These are phyloP conservation scores for Eucalyptus viminalis DNA, from an alignment of 345 rosid genomes.

Conservation along the genomic window DNA sequence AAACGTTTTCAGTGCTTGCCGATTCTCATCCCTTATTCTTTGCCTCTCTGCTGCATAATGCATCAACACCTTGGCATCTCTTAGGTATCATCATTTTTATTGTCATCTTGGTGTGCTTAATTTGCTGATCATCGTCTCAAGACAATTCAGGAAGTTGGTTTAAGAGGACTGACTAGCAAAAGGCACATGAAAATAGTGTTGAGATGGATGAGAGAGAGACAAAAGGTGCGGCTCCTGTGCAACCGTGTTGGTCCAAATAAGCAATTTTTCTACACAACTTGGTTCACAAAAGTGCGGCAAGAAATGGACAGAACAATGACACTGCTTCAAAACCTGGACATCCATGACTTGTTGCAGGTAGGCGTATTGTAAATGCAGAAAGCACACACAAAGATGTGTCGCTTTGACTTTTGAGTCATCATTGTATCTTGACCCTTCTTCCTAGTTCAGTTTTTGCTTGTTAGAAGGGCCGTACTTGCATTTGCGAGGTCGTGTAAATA, in stretches of 20 bases:
- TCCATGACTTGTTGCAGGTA: background rate
- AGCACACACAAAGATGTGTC: background rate
- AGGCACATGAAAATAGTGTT: conserved; percentile 39
- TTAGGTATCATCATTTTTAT: background rate
- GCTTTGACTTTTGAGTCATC: background rate
- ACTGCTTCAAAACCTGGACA: background rate
- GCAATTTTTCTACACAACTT: conserved; percentile 36
- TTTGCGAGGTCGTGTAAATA: background rate
- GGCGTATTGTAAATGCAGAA: background rate
- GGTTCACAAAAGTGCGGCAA: conserved; percentile 24
- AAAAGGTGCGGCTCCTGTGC: conserved; percentile 27
- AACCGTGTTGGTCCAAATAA: conserved; percentile 29
- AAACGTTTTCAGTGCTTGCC: background rate
- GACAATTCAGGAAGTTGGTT: conserved; percentile 19
- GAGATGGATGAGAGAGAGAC: conserved; percentile 26
- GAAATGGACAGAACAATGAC: background rate
- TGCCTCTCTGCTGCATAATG: background rate
- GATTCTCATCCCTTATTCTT: background rate
- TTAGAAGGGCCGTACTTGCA: background rate
- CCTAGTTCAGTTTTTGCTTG: background rate
- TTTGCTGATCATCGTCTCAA: background rate
- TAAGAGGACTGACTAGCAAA: conserved; percentile 28
- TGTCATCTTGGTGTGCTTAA: background rate
- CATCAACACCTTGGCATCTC: background rate
- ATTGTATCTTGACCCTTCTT: background rate